Conservation (phyloP, 108 stramenopile genomes). For the Nannochloropsis salina region DNA sequence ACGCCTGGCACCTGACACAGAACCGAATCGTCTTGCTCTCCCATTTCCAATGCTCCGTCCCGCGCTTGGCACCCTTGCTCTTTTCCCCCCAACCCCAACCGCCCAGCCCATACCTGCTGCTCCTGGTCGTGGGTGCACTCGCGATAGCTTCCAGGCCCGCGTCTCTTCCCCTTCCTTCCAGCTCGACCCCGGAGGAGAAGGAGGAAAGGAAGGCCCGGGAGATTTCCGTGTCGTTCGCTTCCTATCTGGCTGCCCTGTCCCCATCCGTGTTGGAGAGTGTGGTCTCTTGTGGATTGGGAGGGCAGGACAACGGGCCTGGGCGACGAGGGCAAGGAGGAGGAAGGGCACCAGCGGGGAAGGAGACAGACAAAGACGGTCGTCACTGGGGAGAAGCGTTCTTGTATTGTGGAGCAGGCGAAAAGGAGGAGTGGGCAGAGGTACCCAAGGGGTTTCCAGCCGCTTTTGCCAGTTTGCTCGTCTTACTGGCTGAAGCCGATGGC, state of each 20-base stretch:
- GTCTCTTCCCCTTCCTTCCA: neutral
- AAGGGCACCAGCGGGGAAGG: too few relatives aligned
- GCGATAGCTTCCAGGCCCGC: neutral
- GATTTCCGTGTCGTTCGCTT: neutral
- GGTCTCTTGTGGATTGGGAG: neutral
- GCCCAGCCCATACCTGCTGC: neutral
- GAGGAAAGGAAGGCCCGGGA: neutral
- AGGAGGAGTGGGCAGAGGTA: neutral
- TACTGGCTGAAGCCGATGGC: slow-evolving; percentile 16
- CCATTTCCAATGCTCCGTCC: neutral
- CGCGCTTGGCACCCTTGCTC: neutral
- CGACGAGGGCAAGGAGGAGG: too few relatives aligned
- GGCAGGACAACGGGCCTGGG: neutral
- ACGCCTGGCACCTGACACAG: neutral
- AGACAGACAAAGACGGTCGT: too few relatives aligned
- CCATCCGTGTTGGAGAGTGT: neutral
- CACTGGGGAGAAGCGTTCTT: too few relatives aligned
- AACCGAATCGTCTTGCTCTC: neutral
- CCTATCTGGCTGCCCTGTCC: neutral
- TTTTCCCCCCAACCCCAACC: neutral
- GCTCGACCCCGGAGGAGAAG: neutral
- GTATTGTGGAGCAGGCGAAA: neutral
- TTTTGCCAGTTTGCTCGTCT: neutral
- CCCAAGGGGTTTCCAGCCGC: neutral
- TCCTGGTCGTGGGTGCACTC: neutral